Percentiles rank a stretch among this genome's conserved stretches.
phyloP scores from a whole-genome alignment of 2,329 filamentous ascomycete species.

The Gnomoniopsis smithogilvyi region DNA sequence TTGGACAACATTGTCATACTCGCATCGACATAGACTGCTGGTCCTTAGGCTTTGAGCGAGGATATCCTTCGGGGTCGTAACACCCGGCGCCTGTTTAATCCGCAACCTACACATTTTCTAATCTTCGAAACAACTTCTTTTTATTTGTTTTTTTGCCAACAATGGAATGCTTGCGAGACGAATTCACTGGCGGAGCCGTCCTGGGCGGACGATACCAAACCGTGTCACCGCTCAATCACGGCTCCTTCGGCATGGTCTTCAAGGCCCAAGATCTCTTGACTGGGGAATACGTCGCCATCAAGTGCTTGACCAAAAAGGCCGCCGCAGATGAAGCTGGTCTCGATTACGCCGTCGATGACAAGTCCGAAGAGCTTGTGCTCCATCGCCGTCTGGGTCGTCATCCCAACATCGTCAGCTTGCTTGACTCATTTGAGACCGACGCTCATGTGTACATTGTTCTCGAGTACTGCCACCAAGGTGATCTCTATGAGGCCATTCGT shows the following conservation, averaged over 20 bases:
- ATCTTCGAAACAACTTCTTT: slow-evolving; percentile 18
- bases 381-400: slow-evolving; percentile 78
- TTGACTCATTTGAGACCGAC: slow-evolving; percentile 88
- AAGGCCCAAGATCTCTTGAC: slow-evolving; percentile 78
- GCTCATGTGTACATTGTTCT: slow-evolving; percentile 88
- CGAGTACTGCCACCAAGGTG: slow-evolving; percentile 92
- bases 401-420: slow-evolving; percentile 88
- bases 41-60: slow-evolving; percentile 12
- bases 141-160: slow-evolving; percentile 21
- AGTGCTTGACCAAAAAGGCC: slow-evolving; percentile 85
- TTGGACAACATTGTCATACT: slow-evolving; percentile 17
- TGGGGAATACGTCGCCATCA: slow-evolving; percentile 83
- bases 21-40: slow-evolving; percentile 19
- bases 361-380: slow-evolving; percentile 75
- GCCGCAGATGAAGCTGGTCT: slow-evolving; percentile 58
- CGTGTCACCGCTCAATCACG: slow-evolving; percentile 92
- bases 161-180: slow-evolving; percentile 84
- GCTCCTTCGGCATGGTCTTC: slow-evolving; percentile 98
- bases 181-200: slow-evolving; percentile 74
- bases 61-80: slow-evolving; percentile 15
- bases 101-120: slow-evolving; percentile 21
- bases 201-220: slow-evolving; percentile 89
- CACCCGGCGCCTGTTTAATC: slow-evolving; percentile 21
- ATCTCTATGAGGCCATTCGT: slow-evolving; percentile 96
- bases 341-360: slow-evolving; percentile 74